Percentiles rank a stretch among this genome's conserved stretches.
phyloP scores from a whole-genome alignment of 768 basidiomycete species.

The Kwoniella pini region DNA sequence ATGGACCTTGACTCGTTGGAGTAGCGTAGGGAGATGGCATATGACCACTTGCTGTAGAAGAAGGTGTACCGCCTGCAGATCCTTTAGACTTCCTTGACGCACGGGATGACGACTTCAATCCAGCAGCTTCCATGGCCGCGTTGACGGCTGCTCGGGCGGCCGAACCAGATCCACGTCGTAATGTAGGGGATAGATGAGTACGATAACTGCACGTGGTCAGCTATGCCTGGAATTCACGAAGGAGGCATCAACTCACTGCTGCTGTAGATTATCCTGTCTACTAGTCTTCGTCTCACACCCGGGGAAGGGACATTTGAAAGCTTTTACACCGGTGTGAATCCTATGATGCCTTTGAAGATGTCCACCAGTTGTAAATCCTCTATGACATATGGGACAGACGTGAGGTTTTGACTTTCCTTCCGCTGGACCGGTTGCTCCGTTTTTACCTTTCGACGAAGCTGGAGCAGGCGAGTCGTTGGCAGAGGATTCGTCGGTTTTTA shows the following conservation, averaged over 20 bases:
- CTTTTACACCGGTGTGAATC: conserved; percentile 87
- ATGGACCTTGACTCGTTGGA: conserved; percentile 37
- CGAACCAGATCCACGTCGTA: conserved; percentile 46
- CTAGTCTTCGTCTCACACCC: conserved; percentile 90
- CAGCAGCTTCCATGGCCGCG: conserved; percentile 50
- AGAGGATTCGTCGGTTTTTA: conserved; percentile 20
- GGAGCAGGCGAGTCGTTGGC: conserved; percentile 12
- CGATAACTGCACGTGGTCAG: conserved; percentile 36
- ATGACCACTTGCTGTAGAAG: conserved; percentile 36
- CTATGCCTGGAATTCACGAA: background rate
- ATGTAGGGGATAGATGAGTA: conserved; percentile 46
- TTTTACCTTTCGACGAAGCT: conserved; percentile 45
- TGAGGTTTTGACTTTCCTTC: conserved; percentile 58
- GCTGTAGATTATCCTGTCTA: conserved; percentile 80
- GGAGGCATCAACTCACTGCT: conserved; percentile 58
- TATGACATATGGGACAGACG: conserved; percentile 70
- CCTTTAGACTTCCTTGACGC: conserved; percentile 45
- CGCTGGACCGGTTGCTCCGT: conserved; percentile 45
- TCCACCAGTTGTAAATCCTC: conserved; percentile 82
- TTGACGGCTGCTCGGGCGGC: conserved; percentile 46
- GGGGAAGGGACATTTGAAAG: conserved; percentile 92
- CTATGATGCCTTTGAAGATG: conserved; percentile 85
- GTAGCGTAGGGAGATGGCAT: conserved; percentile 45
- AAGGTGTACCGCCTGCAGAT: conserved; percentile 37
- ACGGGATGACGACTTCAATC: conserved; percentile 41